These are phyloP conservation scores for Colletotrichum sp. DNA, from an alignment of 2,329 filamentous ascomycete species.

Conservation along the genomic window DNA sequence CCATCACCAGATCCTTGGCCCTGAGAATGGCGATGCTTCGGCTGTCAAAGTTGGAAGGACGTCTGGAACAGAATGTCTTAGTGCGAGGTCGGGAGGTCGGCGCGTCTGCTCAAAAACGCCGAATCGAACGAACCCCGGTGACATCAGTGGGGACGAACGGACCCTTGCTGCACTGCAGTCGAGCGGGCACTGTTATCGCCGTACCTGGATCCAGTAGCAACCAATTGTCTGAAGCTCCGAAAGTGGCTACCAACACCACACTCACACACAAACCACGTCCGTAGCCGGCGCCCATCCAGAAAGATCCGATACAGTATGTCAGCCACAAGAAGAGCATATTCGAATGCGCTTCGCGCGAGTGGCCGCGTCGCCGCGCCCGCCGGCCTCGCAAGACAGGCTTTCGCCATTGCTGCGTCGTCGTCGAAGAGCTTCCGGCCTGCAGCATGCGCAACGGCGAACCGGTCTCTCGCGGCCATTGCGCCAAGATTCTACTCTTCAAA, in stretches of 20 bases:
- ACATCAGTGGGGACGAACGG: neutral
- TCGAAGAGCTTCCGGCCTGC: neutral
- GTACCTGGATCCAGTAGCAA: neutral
- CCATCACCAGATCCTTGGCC: neutral
- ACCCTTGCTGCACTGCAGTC: neutral
- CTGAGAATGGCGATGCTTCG: neutral
- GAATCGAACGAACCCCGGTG: neutral
- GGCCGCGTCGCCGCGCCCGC: neutral
- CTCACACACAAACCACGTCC: neutral
- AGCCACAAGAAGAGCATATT: neutral
- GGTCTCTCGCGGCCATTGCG: neutral
- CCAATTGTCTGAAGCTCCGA: neutral
- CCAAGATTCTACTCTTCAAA: slow-evolving; percentile 10
- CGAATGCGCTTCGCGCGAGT: neutral
- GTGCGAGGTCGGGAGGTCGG: neutral
- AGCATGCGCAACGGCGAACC: neutral
- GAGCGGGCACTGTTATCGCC: neutral
- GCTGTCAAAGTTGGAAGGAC: neutral
- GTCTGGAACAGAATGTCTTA: neutral
- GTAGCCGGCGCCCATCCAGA: neutral
- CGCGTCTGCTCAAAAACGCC: neutral
- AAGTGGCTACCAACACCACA: neutral
- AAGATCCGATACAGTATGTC: neutral
- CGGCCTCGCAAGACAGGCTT: neutral
- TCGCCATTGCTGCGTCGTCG: neutral